Evolutionary conservation across 1,139 yeast genomes (phyloP).

Genomic region (Meyerozyma sp.): DNA sequence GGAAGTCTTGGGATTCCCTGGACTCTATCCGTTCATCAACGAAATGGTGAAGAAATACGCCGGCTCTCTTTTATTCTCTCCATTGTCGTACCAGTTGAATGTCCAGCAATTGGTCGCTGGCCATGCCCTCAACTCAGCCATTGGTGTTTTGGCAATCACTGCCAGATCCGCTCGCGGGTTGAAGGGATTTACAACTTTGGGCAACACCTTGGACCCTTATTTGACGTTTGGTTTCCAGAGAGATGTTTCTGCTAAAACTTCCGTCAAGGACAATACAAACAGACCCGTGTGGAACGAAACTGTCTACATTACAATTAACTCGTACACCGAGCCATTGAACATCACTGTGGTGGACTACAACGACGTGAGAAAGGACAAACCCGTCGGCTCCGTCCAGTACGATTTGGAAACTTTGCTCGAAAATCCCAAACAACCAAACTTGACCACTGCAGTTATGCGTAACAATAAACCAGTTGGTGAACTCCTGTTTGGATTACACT

Average conservation of each 20-base stretch:
- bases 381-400: slow-evolving; percentile 70
- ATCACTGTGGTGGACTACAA: slow-evolving; percentile 70
- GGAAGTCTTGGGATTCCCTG: slow-evolving; percentile 85
- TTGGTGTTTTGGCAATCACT: slow-evolving; percentile 76
- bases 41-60: slow-evolving; percentile 80
- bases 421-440: slow-evolving; percentile 45
- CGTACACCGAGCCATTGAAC: slow-evolving; percentile 75
- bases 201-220: slow-evolving; percentile 87
- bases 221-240: slow-evolving; percentile 62
- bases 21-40: slow-evolving; percentile 72
- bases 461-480: slow-evolving; percentile 82
- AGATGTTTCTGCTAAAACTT: slow-evolving; percentile 60
- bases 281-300: slow-evolving; percentile 85
- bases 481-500: slow-evolving; percentile 62
- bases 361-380: slow-evolving; percentile 74
- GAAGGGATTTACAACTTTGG: slow-evolving; percentile 62
- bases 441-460: slow-evolving; percentile 57
- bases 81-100: slow-evolving; percentile 88
- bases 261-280: slow-evolving; percentile 57
- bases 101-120: slow-evolving; percentile 89
- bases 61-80: slow-evolving; percentile 83
- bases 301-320: slow-evolving; percentile 60
- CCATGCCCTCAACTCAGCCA: slow-evolving; percentile 69
- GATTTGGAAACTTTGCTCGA: slow-evolving; percentile 66
- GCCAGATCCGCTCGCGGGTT: slow-evolving; percentile 64